Conservation (phyloP, 306 rosid genomes). For the Potentilla sterilis region DNA sequence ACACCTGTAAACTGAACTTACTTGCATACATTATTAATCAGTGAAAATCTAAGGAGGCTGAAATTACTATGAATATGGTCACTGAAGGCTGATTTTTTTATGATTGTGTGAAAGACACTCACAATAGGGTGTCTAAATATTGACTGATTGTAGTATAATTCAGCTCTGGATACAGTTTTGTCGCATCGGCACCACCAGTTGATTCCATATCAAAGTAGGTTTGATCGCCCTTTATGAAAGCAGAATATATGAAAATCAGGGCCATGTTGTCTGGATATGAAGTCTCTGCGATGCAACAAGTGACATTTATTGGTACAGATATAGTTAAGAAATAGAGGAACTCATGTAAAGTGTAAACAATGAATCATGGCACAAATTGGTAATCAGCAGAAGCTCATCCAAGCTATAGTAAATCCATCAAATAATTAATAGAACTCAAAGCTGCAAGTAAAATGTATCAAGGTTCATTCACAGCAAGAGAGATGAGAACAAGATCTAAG, state of each 20-base stretch:
- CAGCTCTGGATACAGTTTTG: constrained; percentile 59
- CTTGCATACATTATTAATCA: not conserved
- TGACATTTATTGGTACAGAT: not conserved
- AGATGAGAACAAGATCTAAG: not conserved
- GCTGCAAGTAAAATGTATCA: not conserved
- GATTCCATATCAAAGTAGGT: constrained; percentile 60
- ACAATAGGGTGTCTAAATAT: constrained; percentile 53
- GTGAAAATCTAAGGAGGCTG: not conserved
- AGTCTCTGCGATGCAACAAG: constrained; percentile 48
- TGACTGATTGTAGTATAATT: constrained; percentile 59
- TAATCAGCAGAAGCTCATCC: not conserved
- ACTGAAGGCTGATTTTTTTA: not conserved
- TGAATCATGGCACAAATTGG: not conserved
- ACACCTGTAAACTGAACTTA: not conserved
- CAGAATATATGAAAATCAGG: constrained; percentile 65
- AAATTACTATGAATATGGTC: not conserved
- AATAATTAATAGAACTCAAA: not conserved
- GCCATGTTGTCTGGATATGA: constrained; percentile 61
- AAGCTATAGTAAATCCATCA: not conserved
- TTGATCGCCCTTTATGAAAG: constrained; percentile 84
- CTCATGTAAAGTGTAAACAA: not conserved
- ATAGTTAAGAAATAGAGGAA: not conserved
- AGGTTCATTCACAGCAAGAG: not conserved
- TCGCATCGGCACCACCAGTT: constrained; percentile 56
- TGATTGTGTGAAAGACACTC: not conserved